Evolutionary conservation across 306 rosid genomes (phyloP), one percentile per base, ranked within the genome.

Genomic region (Ziziphus jujuba): DNA sequence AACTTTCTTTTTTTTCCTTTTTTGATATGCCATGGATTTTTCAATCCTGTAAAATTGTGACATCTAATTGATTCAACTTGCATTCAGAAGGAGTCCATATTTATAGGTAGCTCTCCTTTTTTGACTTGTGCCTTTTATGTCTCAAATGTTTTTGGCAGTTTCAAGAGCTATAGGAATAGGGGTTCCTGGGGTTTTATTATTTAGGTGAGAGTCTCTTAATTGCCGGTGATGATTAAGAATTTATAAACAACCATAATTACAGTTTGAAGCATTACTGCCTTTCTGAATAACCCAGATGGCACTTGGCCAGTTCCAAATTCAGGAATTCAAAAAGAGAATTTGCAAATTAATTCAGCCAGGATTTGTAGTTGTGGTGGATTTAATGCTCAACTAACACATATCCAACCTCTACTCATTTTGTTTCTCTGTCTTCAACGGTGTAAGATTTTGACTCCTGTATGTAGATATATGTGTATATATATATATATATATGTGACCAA

Each of bases 401-500:
- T 50, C 20, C 14, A 40, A 11, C 45, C 11, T 40, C 45, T 12
- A 36, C 6, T 36, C 28, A 31, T 52, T 52, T 14, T 51, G 8
- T 19, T 34, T 36, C 53, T 60, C 35, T 38, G 5, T 49, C 15
- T 49, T 74, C 59, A 14, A 66, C 36, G 73, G 66, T 76, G 25
- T 38, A 44, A 21, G 84, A 83, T 67, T 52, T 59, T 24, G 21
- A 22, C 62, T 45, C 67, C 19, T 9, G 72, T 47, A 72, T n/a
- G n/a, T n/a, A n/a, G n/a, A n/a, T n/a, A n/a, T n/a, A n/a, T n/a
- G n/a, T n/a, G n/a, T n/a, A n/a, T n/a, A n/a, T n/a, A n/a, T n/a
- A n/a, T n/a, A n/a, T n/a, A n/a, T n/a, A n/a, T 67, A 78, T 74
- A 65, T 67, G 74, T 71, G 70, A 71, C 80, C 85, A 76, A 56